Conservation (phyloP, 192 early-diverging fungal species). For the Mortierella antarctica region DNA sequence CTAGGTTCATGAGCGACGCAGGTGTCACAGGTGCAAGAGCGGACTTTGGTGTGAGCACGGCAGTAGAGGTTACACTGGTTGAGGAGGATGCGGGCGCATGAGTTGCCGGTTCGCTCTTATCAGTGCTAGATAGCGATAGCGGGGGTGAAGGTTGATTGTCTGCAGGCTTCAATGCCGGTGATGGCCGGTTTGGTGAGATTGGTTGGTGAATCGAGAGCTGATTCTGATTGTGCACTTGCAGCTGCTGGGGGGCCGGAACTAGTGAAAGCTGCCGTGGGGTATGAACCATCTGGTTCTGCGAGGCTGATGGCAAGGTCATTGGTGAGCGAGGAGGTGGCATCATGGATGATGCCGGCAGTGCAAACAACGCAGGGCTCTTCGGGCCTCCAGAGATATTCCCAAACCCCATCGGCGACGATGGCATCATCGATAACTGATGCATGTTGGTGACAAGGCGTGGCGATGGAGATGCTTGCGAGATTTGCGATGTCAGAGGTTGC, state of each 20-base stretch:
- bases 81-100: background rate
- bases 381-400: constrained; percentile 14
- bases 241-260: constrained; percentile 10
- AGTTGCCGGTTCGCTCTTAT: background rate
- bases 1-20: constrained; percentile 73
- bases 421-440: constrained; percentile 50
- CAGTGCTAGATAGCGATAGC: background rate
- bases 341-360: constrained; percentile 45
- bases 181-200: constrained; percentile 8
- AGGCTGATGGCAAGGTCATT: constrained; percentile 38
- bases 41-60: constrained; percentile 15
- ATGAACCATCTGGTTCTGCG: constrained; percentile 19
- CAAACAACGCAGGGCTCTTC: constrained; percentile 47
- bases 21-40: constrained; percentile 76
- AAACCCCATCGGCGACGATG: constrained; percentile 25
- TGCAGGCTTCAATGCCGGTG: constrained; percentile 19
- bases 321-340: constrained; percentile 52
- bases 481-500: constrained; percentile 15
- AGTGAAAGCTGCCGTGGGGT: constrained; percentile 32
- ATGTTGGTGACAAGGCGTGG: constrained; percentile 45
- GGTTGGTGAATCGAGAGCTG: constrained; percentile 48
- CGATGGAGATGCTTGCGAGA: constrained; percentile 28
- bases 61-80: background rate
- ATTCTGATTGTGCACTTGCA: constrained; percentile 33
- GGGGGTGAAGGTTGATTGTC: background rate